Base-by-base conservation (phyloP, 148 eudicot genomes). In the Selenicereus undatus region DNA sequence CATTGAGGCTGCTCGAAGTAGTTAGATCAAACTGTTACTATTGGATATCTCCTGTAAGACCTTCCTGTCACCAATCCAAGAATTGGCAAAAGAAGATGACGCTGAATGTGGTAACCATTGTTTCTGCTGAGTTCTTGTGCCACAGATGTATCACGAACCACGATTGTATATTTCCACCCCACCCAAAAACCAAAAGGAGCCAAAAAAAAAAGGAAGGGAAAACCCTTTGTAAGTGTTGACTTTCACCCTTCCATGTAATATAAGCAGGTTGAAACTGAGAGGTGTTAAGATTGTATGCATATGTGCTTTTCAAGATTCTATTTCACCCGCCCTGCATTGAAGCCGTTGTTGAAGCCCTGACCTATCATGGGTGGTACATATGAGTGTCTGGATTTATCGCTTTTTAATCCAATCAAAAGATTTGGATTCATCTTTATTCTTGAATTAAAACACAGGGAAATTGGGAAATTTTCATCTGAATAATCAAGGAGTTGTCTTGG, bases 1-100 rank as follows among this genome's bases (percentile, higher is more conserved):
- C n/a, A 93, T 96, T 71, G 91, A 96, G 18, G 71, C 77, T 24
- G 95, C 78, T 11, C 81, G 91, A 84, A 82, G 85, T 62, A 85
- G 86, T 82, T 94, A 76, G 91, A 51, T 17, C n/a, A 66, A 16
- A 18, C 29, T 56, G 48, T 11, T 8, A n/a, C 45, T 32, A 18
- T 56, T 83, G 85, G 77, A 84, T 80, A 84, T 76, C n/a, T 29
- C 64, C 12, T 72, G 74, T 71, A 83, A 76, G 76, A 80, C 16
- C 80, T 43, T 54, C 52, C 50, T 30, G 85, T 54, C 75, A 54
- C 54, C 35, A 60, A 75, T 43, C 26, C 45, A 35, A 52, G 60
- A 81, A 81, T n/a, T 50, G 69, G 75, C 62, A 76, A 69, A 32
- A 45, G 45, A 51, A 69, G 52, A 54, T 4, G 16, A 32, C 10